phyloP scores from a whole-genome alignment of 1,139 yeast genomes.

The Taphrina betulina region DNA sequence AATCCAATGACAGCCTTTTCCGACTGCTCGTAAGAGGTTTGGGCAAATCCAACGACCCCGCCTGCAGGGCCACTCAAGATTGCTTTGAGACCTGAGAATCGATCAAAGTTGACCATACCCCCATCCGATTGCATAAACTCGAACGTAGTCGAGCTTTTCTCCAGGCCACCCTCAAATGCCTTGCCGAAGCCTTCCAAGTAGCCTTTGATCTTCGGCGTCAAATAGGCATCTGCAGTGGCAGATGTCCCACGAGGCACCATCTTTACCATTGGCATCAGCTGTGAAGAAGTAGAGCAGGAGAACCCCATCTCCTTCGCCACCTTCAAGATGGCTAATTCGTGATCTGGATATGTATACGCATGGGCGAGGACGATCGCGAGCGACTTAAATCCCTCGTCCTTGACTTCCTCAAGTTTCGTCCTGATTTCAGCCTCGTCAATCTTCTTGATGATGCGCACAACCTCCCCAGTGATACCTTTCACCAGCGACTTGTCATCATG shows the following conservation, averaged over 20 bases:
- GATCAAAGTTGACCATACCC: constrained; percentile 53
- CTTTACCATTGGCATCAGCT: constrained; percentile 71
- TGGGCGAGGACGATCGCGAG: constrained; percentile 69
- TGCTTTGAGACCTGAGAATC: constrained; percentile 55
- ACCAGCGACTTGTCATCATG: constrained; percentile 46
- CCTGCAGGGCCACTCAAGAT: constrained; percentile 61
- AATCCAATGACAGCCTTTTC: constrained; percentile 53
- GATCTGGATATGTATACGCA: constrained; percentile 64
- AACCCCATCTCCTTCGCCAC: constrained; percentile 64
- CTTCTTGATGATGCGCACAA: constrained; percentile 53
- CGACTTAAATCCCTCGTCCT: constrained; percentile 59
- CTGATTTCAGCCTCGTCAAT: constrained; percentile 52
- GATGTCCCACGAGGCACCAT: constrained; percentile 70
- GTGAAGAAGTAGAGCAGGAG: constrained; percentile 61
- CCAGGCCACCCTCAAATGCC: constrained; percentile 58
- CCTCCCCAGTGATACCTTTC: constrained; percentile 64
- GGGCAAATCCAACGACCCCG: constrained; percentile 59
- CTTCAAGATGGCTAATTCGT: constrained; percentile 58
- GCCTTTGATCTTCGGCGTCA: constrained; percentile 67
- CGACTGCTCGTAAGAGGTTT: constrained; percentile 50
- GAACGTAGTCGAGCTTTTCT: constrained; percentile 47
- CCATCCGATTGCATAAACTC: constrained; percentile 64
- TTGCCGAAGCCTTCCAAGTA: constrained; percentile 61
- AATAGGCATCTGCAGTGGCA: constrained; percentile 71
- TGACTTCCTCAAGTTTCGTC: constrained; percentile 48